phyloP scores from a whole-genome alignment of 1,139 yeast genomes.

The Kodamaea sp. region DNA sequence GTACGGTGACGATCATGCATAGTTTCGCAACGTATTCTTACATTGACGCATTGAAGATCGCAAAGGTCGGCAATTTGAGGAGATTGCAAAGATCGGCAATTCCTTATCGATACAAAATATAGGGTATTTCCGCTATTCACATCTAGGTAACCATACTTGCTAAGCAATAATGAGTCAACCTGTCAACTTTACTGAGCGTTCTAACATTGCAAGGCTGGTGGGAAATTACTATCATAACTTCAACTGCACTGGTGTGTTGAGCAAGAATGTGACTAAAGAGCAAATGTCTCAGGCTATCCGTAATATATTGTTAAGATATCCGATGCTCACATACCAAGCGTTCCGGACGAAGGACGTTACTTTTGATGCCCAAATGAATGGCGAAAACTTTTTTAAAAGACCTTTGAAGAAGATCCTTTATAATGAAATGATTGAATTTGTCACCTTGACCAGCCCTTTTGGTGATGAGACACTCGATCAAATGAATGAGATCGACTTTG shows the following conservation, averaged over 20 bases:
- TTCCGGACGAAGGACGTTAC: slow-evolving; percentile 13
- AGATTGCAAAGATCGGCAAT: too few species aligned
- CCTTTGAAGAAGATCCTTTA: slow-evolving; percentile 20
- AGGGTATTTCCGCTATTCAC: too few species aligned
- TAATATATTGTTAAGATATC: slow-evolving; percentile 18
- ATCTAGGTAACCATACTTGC: too few species aligned
- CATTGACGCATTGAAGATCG: too few species aligned
- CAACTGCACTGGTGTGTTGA: slow-evolving; percentile 26
- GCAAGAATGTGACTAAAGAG: slow-evolving; percentile 12
- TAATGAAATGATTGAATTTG: slow-evolving; percentile 24
- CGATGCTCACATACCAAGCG: slow-evolving; percentile 22
- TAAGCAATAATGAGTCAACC: too few species aligned
- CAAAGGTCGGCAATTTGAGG: too few species aligned
- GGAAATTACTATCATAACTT: slow-evolving; percentile 26
- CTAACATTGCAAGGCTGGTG: slow-evolving; percentile 9
- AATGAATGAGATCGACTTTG: slow-evolving; percentile 17
- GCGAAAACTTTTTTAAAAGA: slow-evolving; percentile 17
- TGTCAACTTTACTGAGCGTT: too few species aligned
- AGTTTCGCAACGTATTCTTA: too few species aligned
- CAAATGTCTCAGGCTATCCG: slow-evolving; percentile 26
- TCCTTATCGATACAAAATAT: too few species aligned
- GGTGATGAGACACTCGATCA: slow-evolving; percentile 14
- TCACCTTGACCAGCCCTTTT: slow-evolving; percentile 14
- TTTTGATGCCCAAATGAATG: slow-evolving; percentile 12
- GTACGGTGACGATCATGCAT: too few species aligned